Base-by-base conservation (phyloP, 1,284 basidiomycete genomes). In the Amylostereum areolatum region DNA sequence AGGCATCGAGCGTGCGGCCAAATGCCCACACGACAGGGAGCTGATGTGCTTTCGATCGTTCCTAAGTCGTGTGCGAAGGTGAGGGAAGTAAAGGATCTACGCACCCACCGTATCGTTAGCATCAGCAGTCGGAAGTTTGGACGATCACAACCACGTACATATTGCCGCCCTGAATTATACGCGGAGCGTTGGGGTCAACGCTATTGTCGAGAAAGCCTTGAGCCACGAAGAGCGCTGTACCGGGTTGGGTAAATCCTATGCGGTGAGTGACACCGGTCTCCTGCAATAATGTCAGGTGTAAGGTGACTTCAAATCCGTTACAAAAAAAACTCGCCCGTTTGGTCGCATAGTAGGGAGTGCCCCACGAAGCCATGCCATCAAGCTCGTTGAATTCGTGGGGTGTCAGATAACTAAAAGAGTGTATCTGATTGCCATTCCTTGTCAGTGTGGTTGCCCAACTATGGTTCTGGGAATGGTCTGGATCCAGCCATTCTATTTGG, bases 11-110 rank as follows among this genome's bases (percentile, higher is more conserved):
- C 4, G 70, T 58, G 9, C 72, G 57, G 0, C 76, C 75, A 24
- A 78, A 52, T 2, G 66, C 64, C 56, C 66, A 70, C 3, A 75
- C 67, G 5, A 69, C 60, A 4, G 67, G 70, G 62, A 37, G 53
- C 48, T 5, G 54, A 47, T 4, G 57, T 60, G 5, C 40, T 47
- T n/a, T 47, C 43, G 18, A 66, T 57, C 8, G 11, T 55, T 4
- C 64, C 64, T 5, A 60, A 54, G 43, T 68, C 59, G 5, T 65
- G 53, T 1, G 68, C 56, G 41, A 68, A 56, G 4, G 63, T 69
- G 31, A 72, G 59, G 3, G 68, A 63, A 33, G 67, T 65, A 53
- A 64, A 71, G 41, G 52, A n/a, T n/a, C n/a, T n/a, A n/a, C n/a
- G n/a, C n/a, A n/a, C n/a, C n/a, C n/a, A 8, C 50, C 43, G 36